Conservation (phyloP, 2,329 filamentous ascomycete species). For the Cercospora sesami region DNA sequence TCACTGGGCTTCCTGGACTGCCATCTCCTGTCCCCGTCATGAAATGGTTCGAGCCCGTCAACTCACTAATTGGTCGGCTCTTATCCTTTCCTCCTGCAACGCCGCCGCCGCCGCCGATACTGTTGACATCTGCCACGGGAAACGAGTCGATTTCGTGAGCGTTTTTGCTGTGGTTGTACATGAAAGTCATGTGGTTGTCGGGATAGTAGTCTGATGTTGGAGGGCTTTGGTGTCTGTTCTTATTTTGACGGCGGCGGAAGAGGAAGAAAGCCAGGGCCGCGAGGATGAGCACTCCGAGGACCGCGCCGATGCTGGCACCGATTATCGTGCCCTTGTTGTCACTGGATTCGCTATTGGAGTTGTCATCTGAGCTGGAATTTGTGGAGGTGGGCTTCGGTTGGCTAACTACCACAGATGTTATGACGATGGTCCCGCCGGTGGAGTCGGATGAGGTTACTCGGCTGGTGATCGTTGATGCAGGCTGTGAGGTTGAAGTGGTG, state of each 20-base stretch:
- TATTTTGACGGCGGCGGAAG: slow-evolving; percentile 13
- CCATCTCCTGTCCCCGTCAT: neutral
- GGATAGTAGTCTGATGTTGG: slow-evolving; percentile 15
- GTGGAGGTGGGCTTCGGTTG: neutral
- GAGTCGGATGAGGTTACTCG: slow-evolving; percentile 11
- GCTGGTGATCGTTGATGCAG: slow-evolving; percentile 5
- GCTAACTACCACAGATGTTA: slow-evolving; percentile 8
- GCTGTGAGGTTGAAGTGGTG: neutral
- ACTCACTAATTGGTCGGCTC: slow-evolving; percentile 17
- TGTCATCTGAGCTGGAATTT: neutral
- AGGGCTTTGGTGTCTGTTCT: slow-evolving; percentile 4
- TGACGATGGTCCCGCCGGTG: slow-evolving; percentile 1
- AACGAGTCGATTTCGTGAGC: slow-evolving; percentile 19
- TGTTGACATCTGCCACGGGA: slow-evolving; percentile 12
- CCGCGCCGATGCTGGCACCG: slow-evolving; percentile 16
- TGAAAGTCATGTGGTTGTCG: slow-evolving; percentile 14
- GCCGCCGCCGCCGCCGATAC: neutral
- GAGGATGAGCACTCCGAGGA: slow-evolving; percentile 9
- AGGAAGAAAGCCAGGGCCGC: slow-evolving; percentile 6
- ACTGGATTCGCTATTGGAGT: neutral
- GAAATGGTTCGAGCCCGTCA: slow-evolving; percentile 16
- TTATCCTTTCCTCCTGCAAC: slow-evolving; percentile 1
- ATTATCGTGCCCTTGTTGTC: slow-evolving; percentile 12
- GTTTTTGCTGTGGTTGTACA: slow-evolving; percentile 19
- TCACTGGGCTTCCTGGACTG: neutral